Evolutionary conservation across 441 rosid species (phyloP), one percentile per base, ranked within the genome.

Genomic region (Erysimum cheiri): DNA sequence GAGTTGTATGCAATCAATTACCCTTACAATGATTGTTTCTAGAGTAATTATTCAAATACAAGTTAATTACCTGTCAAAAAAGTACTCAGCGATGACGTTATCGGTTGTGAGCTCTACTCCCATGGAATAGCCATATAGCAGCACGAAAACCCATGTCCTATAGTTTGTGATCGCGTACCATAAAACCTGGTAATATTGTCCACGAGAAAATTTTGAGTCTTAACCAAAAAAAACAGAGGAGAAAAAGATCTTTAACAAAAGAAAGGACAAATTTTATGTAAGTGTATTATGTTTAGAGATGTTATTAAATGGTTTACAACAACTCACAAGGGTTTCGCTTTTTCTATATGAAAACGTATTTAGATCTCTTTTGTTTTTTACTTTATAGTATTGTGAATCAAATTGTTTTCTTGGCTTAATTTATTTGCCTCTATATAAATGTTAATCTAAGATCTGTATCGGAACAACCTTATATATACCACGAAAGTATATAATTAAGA

Each of bases 61-160:
- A n/a, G n/a, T n/a, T n/a, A n/a, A n/a, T n/a, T n/a, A n/a, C n/a
- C 93, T 85, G 63, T 91, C 96, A 19, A 63, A 91, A 80, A 91
- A 91, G 69, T 89, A 89, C 63, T 91, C 96, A 0, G 96, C 90
- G 8, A 91, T 72, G 54, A 91, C 93, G 59, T 91, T 89, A 59
- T 91, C 97, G 5, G 85, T 91, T 4, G 96, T 72, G 41, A 91
- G 71, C 52, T 91, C 97, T 12, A 91, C 96, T 3, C 97, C 96
- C 88, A 89, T 87, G 12, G 96, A 87, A 61, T 85, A 87, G 29
- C 96, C 97, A 69, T 89, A 89, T 28, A 91, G 87, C n/a, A 91
- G 87, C 65, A 81, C 89, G 79, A 87, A 91, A 52, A 91, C 80
- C 96, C 97, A 91, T 43, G 97, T 91, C 71, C 96, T 85, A 35